Evolutionary conservation across 208 protist genomes (phyloP).

Genomic region (Angomonas desouzai): DNA sequence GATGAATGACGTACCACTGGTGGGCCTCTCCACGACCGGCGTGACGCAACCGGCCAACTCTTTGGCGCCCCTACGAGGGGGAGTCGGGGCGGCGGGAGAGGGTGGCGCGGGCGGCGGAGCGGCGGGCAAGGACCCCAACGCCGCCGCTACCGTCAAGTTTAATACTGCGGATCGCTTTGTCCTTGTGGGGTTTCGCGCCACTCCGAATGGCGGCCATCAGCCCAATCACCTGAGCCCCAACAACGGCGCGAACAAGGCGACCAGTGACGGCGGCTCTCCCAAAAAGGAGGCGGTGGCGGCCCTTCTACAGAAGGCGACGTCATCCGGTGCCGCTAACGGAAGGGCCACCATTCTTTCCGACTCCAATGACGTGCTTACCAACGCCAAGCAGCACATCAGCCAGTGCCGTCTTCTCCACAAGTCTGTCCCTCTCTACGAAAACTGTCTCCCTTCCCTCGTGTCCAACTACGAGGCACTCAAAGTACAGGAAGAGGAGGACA

Average conservation of each 20-base stretch:
- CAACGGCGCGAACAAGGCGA: too few species aligned
- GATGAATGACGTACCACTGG: constrained; percentile 21
- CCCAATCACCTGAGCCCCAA: too few species aligned
- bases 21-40: constrained; percentile 12
- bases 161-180: not conserved
- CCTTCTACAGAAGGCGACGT: not conserved
- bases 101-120: not conserved
- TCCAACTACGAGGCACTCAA: not conserved
- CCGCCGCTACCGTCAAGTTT: not conserved
- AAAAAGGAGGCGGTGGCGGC: not conserved
- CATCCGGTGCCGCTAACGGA: not conserved
- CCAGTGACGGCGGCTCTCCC: not conserved
- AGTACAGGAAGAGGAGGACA: not conserved
- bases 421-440: not conserved
- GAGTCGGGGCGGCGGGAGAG: not conserved
- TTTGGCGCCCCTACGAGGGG: not conserved
- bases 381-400: not conserved
- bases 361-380: not conserved
- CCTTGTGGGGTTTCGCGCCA: not conserved
- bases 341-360: not conserved
- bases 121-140: not conserved
- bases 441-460: not conserved
- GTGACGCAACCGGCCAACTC: constrained; percentile 15
- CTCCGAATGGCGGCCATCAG: not conserved
- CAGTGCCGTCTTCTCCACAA: not conserved